phyloP scores from a whole-genome alignment of 2,329 filamentous ascomycete genomes.

The Fusarium sp. region DNA sequence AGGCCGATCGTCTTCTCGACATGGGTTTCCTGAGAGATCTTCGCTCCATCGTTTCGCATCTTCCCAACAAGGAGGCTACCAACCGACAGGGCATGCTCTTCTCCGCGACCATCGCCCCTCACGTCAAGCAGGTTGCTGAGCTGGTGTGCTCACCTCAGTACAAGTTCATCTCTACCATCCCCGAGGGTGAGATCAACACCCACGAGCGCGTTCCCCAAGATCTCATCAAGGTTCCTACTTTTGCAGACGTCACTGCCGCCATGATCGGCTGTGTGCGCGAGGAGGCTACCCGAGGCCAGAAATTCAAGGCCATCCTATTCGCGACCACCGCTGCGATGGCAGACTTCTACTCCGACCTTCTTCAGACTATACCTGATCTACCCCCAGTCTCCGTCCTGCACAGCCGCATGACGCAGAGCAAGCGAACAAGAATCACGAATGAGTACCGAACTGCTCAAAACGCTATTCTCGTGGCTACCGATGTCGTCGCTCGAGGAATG shows the following conservation, averaged over 20 bases:
- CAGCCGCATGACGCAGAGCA: conserved; percentile 62
- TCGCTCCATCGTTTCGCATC: conserved; percentile 77
- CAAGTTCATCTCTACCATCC: conserved; percentile 84
- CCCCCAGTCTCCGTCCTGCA: conserved; percentile 61
- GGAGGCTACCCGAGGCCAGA: conserved; percentile 56
- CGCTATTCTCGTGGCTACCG: conserved; percentile 73
- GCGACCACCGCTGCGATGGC: conserved; percentile 70
- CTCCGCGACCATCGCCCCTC: conserved; percentile 83
- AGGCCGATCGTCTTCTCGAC: conserved; percentile 84
- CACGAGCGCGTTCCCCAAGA: conserved; percentile 82
- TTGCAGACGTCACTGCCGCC: conserved; percentile 73
- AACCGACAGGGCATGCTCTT: conserved; percentile 82
- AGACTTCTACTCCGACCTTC: conserved; percentile 62
- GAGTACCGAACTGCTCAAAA: conserved; percentile 65
- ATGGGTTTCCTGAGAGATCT: conserved; percentile 86
- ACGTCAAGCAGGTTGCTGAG: conserved; percentile 80
- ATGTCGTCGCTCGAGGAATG: conserved; percentile 78
- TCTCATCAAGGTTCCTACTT: conserved; percentile 72
- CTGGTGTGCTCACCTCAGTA: conserved; percentile 76
- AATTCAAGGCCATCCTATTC: conserved; percentile 89
- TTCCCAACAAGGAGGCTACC: conserved; percentile 71
- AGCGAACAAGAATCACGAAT: conserved; percentile 69
- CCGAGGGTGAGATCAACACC: conserved; percentile 78
- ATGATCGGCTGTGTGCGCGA: conserved; percentile 68
- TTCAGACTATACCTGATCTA: conserved; percentile 55